Conservation (phyloP, 495 filamentous ascomycete species). For the Aspergillus campestris region DNA sequence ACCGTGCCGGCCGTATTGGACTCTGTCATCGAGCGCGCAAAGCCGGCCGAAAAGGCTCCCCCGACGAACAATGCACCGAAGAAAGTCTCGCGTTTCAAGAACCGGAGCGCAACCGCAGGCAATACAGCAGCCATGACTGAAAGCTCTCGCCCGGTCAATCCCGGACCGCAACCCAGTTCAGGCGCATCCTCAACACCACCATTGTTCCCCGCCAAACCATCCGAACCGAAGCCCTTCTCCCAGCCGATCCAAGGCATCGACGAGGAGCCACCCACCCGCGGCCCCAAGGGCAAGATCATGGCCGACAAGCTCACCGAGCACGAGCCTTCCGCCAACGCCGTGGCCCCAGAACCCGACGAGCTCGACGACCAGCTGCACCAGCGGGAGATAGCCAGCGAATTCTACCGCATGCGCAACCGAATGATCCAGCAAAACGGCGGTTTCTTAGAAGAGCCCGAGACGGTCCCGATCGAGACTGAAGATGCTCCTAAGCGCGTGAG, state of each 20-base stretch:
- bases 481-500: slow-evolving; percentile 67
- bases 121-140: slow-evolving; percentile 2
- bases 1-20: slow-evolving; percentile 28
- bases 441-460: slow-evolving; percentile 54
- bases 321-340: slow-evolving; percentile 16
- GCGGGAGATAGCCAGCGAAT: slow-evolving; percentile 71
- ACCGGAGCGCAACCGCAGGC: slow-evolving; percentile 12
- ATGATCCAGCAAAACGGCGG: slow-evolving; percentile 75
- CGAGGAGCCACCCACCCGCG: slow-evolving; percentile 15
- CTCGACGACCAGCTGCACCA: slow-evolving; percentile 64
- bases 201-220: slow-evolving; percentile 35
- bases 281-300: slow-evolving; percentile 48
- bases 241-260: slow-evolving; percentile 31
- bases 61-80: slow-evolving; percentile 21
- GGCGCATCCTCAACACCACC: slow-evolving; percentile 16
- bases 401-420: slow-evolving; percentile 67
- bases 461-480: slow-evolving; percentile 50
- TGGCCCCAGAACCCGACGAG: slow-evolving; percentile 54
- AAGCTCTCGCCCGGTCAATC: slow-evolving; percentile 8
- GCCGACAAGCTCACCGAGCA: slow-evolving; percentile 58
- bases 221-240: slow-evolving; percentile 40
- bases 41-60: slow-evolving; percentile 10
- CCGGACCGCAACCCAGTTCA: slow-evolving; percentile 8
- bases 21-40: slow-evolving; percentile 41
- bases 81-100: slow-evolving; percentile 38